Evolutionary conservation across 495 filamentous ascomycete genomes (phyloP).

Genomic region (Hyaloscypha bicolor): DNA sequence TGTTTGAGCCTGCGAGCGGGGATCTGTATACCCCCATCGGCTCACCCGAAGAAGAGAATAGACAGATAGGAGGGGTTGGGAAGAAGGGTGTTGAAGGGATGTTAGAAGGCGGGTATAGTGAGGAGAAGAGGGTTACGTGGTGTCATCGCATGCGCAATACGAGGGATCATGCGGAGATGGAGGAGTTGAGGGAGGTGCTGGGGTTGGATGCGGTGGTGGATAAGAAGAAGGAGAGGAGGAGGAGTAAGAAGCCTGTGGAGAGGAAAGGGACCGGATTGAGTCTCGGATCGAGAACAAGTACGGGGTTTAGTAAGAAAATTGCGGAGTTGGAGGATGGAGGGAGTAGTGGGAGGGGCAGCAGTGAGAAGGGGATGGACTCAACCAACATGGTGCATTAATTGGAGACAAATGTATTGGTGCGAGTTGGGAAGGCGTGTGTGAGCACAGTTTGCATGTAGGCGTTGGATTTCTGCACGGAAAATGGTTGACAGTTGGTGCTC

Average conservation of each 20-base stretch:
- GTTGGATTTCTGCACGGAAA: too few relatives aligned
- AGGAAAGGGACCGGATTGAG: conserved; percentile 41
- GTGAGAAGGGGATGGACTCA: neutral
- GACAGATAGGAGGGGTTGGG: conserved; percentile 26
- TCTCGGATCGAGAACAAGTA: neutral
- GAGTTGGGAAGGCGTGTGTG: too few relatives aligned
- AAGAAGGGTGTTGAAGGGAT: neutral
- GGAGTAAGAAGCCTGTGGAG: conserved; percentile 29
- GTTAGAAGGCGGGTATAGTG: conserved; percentile 24
- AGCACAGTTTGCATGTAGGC: too few relatives aligned
- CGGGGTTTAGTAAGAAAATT: neutral
- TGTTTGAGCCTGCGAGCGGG: conserved; percentile 59
- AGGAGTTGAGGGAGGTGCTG: conserved; percentile 61
- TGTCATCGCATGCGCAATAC: conserved; percentile 84
- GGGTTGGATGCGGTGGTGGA: conserved; percentile 53
- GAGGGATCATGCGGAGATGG: conserved; percentile 74
- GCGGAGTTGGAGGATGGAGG: conserved; percentile 6
- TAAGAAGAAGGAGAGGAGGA: conserved; percentile 29
- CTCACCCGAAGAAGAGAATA: conserved; percentile 9
- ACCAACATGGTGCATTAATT: too few relatives aligned
- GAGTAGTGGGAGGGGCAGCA: neutral
- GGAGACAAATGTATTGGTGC: too few relatives aligned
- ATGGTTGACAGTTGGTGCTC: too few relatives aligned
- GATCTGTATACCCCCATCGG: conserved; percentile 17
- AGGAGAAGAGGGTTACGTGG: conserved; percentile 69